These are phyloP conservation scores for Pisolithus marmoratus DNA, from an alignment of 768 basidiomycete species.

Conservation along the genomic window DNA sequence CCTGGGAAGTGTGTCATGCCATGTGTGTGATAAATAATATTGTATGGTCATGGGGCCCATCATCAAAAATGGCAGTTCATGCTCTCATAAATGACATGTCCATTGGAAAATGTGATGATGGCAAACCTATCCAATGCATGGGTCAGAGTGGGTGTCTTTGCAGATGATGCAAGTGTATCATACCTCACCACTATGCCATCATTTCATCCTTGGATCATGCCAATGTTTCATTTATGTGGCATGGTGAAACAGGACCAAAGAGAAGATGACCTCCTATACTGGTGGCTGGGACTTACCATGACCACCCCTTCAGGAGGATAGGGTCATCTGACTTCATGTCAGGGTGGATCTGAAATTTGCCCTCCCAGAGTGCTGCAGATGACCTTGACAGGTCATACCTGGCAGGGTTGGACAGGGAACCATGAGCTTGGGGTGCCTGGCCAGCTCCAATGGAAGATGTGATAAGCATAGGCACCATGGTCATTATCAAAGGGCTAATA, in stretches of 20 bases:
- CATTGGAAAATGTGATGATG: no score
- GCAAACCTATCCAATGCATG: no score
- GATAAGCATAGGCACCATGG: constrained; percentile 71
- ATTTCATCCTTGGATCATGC: no score
- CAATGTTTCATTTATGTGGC: background rate
- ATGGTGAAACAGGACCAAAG: background rate
- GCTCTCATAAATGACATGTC: no score
- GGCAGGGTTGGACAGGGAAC: constrained; percentile 68
- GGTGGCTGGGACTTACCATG: constrained; percentile 13
- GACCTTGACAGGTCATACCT: constrained; percentile 72
- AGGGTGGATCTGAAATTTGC: constrained; percentile 83
- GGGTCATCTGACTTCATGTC: constrained; percentile 70
- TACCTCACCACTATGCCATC: no score
- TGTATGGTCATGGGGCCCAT: no score
- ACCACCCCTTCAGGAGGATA: constrained; percentile 27
- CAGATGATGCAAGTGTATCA: no score
- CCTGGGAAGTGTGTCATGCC: no score
- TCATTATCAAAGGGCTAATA: constrained; percentile 61
- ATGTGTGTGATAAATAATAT: no score
- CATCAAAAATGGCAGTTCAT: no score
- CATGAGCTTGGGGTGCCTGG: constrained; percentile 50
- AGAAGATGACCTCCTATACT: background rate
- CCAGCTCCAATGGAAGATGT: constrained; percentile 71
- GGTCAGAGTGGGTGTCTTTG: no score
- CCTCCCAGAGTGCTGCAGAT: constrained; percentile 79